These are phyloP conservation scores for Dryadomyces quercus-mongolicae DNA, from an alignment of 2,329 filamentous ascomycete species.

Conservation along the genomic window DNA sequence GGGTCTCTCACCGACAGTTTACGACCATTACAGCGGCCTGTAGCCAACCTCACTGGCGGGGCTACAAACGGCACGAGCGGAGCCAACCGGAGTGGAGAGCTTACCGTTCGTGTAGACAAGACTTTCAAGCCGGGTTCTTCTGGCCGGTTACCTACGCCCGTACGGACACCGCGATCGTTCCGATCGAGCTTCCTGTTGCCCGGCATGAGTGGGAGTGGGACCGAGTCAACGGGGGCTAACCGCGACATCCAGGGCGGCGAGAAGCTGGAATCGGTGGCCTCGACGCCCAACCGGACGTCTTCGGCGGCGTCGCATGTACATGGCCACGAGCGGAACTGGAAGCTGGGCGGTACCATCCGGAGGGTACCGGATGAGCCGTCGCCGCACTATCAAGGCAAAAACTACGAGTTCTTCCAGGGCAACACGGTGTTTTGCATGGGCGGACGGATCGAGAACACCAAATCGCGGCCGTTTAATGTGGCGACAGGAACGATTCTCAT, in stretches of 20 bases:
- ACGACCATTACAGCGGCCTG: constrained; percentile 50
- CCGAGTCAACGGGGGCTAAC: constrained; percentile 33
- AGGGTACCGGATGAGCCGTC: background rate
- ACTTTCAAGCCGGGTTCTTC: constrained; percentile 35
- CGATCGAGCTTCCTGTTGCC: constrained; percentile 62
- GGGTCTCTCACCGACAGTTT: constrained; percentile 67
- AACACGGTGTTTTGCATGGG: constrained; percentile 85
- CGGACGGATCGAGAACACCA: constrained; percentile 78
- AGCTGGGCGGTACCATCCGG: background rate
- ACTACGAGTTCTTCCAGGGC: constrained; percentile 86
- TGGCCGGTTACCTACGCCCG: constrained; percentile 40
- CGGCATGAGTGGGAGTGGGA: constrained; percentile 35
- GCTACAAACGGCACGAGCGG: constrained; percentile 5
- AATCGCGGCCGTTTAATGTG: constrained; percentile 78
- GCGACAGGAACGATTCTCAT: constrained; percentile 72
- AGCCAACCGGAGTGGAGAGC: constrained; percentile 17
- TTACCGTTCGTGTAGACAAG: constrained; percentile 48
- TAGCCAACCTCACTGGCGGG: constrained; percentile 17
- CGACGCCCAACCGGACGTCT: constrained; percentile 51
- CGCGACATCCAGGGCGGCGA: constrained; percentile 58
- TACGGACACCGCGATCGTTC: constrained; percentile 65
- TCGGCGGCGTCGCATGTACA: constrained; percentile 14
- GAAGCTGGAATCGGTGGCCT: constrained; percentile 70
- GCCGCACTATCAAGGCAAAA: constrained; percentile 37
- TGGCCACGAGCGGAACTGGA: constrained; percentile 21